phyloP scores from a whole-genome alignment of 23 red algal species.

The Agarophyton chilense region DNA sequence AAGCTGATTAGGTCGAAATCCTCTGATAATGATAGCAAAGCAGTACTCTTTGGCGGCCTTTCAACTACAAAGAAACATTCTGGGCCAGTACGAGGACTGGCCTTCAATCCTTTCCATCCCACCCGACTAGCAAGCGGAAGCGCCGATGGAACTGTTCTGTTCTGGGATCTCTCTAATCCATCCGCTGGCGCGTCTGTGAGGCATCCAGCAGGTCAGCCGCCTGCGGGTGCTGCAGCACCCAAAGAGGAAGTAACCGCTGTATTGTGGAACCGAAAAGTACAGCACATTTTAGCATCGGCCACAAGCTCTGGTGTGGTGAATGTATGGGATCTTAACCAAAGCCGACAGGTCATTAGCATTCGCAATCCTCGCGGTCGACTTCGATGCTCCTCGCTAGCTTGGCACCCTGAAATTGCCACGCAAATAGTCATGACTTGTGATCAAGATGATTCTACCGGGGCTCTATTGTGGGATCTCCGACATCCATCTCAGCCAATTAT shows the following conservation, averaged over 20 bases:
- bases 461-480: conserved; percentile 87
- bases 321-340: conserved; percentile 94
- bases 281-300: conserved; percentile 83
- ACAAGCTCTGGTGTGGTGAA: conserved; percentile 65
- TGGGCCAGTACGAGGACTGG: conserved; percentile 63
- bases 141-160: conserved; percentile 76
- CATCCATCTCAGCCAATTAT: conserved; percentile 73
- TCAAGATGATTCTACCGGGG: conserved; percentile 70
- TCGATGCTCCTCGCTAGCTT: conserved; percentile 74
- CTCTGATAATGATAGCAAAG: conserved; percentile 38
- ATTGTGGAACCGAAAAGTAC: conserved; percentile 84
- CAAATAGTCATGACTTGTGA: conserved; percentile 87
- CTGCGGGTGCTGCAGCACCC: not conserved
- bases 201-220: conserved; percentile 40
- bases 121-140: conserved; percentile 85
- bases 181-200: conserved; percentile 48
- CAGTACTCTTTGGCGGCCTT: conserved; percentile 58
- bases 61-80: conserved; percentile 49
- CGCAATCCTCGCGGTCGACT: conserved; percentile 74
- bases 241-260: conserved; percentile 77
- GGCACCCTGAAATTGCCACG: conserved; percentile 89
- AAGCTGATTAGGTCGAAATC: conserved; percentile 48
- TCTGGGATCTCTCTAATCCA: conserved; percentile 87
- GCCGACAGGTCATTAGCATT: conserved; percentile 82
- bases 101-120: conserved; percentile 74